Evolutionary conservation across 2,329 filamentous ascomycete genomes (phyloP), one percentile per base, ranked within the genome.

Genomic region (Aspergillus ruber): DNA sequence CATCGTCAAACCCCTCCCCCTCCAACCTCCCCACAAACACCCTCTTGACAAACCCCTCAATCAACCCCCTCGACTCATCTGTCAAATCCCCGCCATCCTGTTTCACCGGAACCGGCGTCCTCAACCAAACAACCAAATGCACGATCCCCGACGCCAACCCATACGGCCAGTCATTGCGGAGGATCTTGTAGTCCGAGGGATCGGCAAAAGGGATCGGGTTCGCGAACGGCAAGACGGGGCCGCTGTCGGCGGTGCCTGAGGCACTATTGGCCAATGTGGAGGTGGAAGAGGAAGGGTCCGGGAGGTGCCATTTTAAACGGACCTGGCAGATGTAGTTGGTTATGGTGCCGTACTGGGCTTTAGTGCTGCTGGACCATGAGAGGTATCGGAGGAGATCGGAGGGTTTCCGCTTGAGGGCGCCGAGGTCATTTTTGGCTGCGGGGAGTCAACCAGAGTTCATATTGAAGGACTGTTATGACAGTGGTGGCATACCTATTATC

Each of bases 161-260:
- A 62, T 84, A 84, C 1, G 79, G 78, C 81, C 81, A 84, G 62
- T 84, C 81, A 56, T 84, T 84, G 39, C 68, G 67, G 42, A 83
- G 67, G 46, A 83, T 76, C 48, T 67, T 72, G 62, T 76, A 83
- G 62, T 84, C 81, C 29, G 62, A 58, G 8, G 68, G 53, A 55
- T 81, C 70, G 42, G 71, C 73, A 60, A 84, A 83, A 0, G 81
- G 80, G 3, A 63, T 67, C 9, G 67, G 56, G 50, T 77, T 76
- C 15, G 64, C 62, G 49, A 73, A 70, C 4, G 63, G 53, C 52
- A 80, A 76, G 9, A 60, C 38, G 0, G 63, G 58, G n/a, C 58
- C 61, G 40, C 55, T 49, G 55, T 67, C 51, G 20, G 50, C 56
- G 17, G 62, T 56, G 8, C 56, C 46, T 17, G 56, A 56, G 18